phyloP scores from a whole-genome alignment of 345 rosid species.

The Sonneratia alba region DNA sequence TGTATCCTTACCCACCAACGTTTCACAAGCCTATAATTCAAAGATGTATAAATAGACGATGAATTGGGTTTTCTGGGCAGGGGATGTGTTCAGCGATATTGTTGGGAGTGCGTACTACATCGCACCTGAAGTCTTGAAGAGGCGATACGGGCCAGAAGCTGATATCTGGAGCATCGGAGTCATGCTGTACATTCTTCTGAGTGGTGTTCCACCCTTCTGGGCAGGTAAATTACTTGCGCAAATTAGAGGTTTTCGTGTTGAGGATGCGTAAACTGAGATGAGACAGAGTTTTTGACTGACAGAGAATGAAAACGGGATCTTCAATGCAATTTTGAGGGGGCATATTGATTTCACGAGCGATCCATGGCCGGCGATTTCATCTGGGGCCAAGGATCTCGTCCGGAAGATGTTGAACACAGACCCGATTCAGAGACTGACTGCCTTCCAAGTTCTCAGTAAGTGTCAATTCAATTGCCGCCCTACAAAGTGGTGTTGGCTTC shows the following conservation, averaged over 20 bases:
- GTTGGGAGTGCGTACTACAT: conserved; percentile 82
- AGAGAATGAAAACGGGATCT: conserved; percentile 90
- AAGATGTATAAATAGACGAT: neutral
- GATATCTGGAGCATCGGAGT: conserved; percentile 73
- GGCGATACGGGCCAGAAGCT: conserved; percentile 58
- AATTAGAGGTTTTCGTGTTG: neutral
- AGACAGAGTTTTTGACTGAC: neutral
- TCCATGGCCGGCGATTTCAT: conserved; percentile 87
- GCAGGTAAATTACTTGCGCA: conserved; percentile 32
- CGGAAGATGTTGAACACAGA: conserved; percentile 75
- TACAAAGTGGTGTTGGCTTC: too few species aligned
- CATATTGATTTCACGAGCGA: conserved; percentile 70
- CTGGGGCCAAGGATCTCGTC: conserved; percentile 80
- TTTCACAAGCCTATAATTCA: neutral
- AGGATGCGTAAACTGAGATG: neutral
- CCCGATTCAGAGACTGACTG: conserved; percentile 79
- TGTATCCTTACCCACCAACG: too few species aligned
- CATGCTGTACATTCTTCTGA: conserved; percentile 50
- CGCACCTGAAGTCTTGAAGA: conserved; percentile 69
- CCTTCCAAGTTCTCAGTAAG: conserved; percentile 74
- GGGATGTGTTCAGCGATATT: conserved; percentile 53
- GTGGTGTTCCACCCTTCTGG: conserved; percentile 77
- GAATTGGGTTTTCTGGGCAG: conserved; percentile 18
- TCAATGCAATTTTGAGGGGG: conserved; percentile 77
- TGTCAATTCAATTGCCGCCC: too few species aligned